phyloP scores from a whole-genome alignment of 1,284 basidiomycete genomes.

The Termitomyces sp. region DNA sequence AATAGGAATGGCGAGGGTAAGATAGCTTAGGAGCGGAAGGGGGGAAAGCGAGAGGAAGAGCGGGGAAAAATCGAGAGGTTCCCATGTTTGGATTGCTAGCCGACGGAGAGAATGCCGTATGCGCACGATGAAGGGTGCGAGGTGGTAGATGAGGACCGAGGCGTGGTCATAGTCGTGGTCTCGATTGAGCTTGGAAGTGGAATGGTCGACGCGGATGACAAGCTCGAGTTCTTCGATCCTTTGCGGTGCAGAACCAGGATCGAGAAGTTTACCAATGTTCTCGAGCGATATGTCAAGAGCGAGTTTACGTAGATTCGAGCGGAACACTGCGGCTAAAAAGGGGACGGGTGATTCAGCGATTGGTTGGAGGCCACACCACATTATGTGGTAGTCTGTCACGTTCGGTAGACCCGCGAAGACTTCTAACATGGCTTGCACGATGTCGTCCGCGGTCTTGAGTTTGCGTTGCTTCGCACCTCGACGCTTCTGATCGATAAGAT shows the following conservation, averaged over 20 bases:
- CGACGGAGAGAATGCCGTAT: constrained; percentile 31
- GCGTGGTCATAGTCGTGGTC: background rate
- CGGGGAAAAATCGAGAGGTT: constrained; percentile 35
- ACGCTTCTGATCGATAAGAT: constrained; percentile 30
- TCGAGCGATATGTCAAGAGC: constrained; percentile 39
- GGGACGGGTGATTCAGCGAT: constrained; percentile 30
- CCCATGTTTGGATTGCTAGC: constrained; percentile 36
- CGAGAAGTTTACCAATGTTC: constrained; percentile 32
- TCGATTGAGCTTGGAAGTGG: constrained; percentile 6
- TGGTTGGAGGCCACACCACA: constrained; percentile 36
- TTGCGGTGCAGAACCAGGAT: constrained; percentile 24
- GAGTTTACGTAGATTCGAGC: constrained; percentile 33
- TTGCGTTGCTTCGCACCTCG: constrained; percentile 23
- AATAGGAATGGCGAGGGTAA: constrained; percentile 34
- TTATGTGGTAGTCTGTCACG: constrained; percentile 40
- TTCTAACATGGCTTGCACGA: constrained; percentile 34
- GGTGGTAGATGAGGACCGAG: constrained; percentile 16
- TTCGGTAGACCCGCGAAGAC: constrained; percentile 37
- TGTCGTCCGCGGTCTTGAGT: constrained; percentile 30
- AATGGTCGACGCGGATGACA: constrained; percentile 34
- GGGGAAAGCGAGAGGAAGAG: constrained; percentile 29
- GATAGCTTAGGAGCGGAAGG: constrained; percentile 28
- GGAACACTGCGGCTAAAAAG: constrained; percentile 32
- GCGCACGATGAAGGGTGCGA: constrained; percentile 22
- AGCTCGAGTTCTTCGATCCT: constrained; percentile 38